Percentiles rank a stretch among this genome's conserved stretches.
Evolutionary conservation across 2,329 filamentous ascomycete genomes (phyloP).

Genomic region (Ploettnerulaceae sp.): DNA sequence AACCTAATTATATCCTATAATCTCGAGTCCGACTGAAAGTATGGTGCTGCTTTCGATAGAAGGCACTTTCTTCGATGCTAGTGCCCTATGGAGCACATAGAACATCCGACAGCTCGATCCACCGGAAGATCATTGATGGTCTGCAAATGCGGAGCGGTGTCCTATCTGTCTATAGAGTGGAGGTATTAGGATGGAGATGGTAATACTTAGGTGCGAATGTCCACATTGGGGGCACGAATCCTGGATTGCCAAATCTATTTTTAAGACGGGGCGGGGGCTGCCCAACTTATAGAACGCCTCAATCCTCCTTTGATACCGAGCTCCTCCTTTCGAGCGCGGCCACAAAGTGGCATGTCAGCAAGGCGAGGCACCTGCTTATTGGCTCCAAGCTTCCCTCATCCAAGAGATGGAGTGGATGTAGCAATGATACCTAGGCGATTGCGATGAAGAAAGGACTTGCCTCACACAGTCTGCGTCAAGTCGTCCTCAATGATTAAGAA

Average conservation of each 20-base stretch:
- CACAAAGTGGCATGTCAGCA: background rate
- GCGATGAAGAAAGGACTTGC: too few species aligned
- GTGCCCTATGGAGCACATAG: background rate
- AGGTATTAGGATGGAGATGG: background rate
- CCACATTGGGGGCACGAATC: background rate
- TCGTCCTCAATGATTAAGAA: too few species aligned
- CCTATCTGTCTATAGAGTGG: background rate
- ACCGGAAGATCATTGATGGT: background rate
- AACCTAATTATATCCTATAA: background rate
- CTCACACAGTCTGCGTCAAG: too few species aligned
- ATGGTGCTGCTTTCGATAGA: background rate
- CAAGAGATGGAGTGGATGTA: too few species aligned
- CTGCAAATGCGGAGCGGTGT: background rate
- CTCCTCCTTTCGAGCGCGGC: background rate
- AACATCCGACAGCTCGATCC: background rate
- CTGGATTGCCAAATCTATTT: background rate
- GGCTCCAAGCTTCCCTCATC: too few species aligned
- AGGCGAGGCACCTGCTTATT: background rate
- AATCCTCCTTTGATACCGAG: background rate
- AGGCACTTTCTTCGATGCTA: background rate
- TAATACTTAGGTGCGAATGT: conserved; percentile 1
- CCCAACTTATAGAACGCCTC: background rate
- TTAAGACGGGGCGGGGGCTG: background rate
- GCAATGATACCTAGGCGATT: too few species aligned
- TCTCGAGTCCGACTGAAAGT: background rate